Percentiles rank a stretch among this genome's conserved stretches.
phyloP scores from a whole-genome alignment of 2,329 filamentous ascomycete genomes.

The Pestalotiopsis sp. region DNA sequence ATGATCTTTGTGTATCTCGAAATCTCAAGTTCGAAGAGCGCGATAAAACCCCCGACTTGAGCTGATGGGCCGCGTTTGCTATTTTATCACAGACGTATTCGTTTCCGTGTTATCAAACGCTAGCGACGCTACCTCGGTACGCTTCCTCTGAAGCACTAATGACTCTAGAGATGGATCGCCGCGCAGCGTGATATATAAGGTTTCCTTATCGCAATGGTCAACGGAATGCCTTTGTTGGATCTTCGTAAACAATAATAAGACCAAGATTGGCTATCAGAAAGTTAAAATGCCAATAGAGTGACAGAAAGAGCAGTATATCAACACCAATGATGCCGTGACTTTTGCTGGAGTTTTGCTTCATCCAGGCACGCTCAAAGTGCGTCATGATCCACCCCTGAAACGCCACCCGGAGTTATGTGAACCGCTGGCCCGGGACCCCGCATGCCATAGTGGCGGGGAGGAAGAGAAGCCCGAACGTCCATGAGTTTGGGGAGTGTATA shows the following conservation, averaged over 20 bases:
- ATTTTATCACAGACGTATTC: neutral
- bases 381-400: neutral
- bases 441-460: too few relatives aligned
- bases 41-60: too few relatives aligned
- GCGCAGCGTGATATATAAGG: neutral
- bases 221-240: too few relatives aligned
- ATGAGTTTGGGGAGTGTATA: too few relatives aligned
- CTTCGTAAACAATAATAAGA: too few relatives aligned
- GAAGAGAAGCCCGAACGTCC: too few relatives aligned
- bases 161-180: neutral
- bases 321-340: too few relatives aligned
- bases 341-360: neutral
- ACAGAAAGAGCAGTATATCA: too few relatives aligned
- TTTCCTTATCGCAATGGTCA: neutral
- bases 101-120: neutral
- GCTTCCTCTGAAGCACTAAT: neutral
- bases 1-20: too few relatives aligned
- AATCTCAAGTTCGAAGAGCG: too few relatives aligned
- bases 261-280: too few relatives aligned
- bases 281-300: too few relatives aligned
- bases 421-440: neutral
- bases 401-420: neutral
- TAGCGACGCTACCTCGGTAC: neutral
- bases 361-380: neutral
- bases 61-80: neutral